Percentiles rank a stretch among this genome's conserved stretches.
Conservation (phyloP, 2,329 filamentous ascomycete genomes). For the Ophiostoma perfectum region DNA sequence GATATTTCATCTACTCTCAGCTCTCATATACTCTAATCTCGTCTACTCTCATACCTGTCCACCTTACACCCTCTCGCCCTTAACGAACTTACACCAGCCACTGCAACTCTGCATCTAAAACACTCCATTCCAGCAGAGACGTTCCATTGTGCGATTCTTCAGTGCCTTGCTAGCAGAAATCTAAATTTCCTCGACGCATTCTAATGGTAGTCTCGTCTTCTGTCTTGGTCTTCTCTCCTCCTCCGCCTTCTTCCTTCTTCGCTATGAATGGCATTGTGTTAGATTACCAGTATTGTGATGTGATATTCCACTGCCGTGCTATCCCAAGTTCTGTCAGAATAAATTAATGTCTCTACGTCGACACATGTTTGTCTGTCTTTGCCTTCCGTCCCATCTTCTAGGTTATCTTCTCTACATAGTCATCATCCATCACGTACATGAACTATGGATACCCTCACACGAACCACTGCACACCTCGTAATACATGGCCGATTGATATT, state of each 20-base stretch:
- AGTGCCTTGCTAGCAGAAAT: not conserved
- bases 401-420: not conserved
- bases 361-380: not conserved
- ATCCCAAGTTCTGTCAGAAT: no score
- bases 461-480: not conserved
- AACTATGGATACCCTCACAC: not conserved
- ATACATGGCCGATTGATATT: not conserved
- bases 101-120: not conserved
- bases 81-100: not conserved
- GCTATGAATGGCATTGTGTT: not conserved
- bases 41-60: not conserved
- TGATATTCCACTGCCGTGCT: not conserved
- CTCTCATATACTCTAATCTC: not conserved
- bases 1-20: not conserved
- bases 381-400: not conserved
- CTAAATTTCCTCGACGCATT: not conserved
- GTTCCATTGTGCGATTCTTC: conserved; percentile 7
- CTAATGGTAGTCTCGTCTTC: not conserved
- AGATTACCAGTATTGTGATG: not conserved
- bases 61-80: not conserved
- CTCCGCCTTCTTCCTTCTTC: not conserved
- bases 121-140: not conserved
- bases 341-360: no score
- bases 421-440: conserved; percentile 4
- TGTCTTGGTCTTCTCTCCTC: not conserved